Evolutionary conservation across 2,329 filamentous ascomycete species (phyloP), one percentile per base, ranked within the genome.

Genomic region (Fusarium avenaceum): DNA sequence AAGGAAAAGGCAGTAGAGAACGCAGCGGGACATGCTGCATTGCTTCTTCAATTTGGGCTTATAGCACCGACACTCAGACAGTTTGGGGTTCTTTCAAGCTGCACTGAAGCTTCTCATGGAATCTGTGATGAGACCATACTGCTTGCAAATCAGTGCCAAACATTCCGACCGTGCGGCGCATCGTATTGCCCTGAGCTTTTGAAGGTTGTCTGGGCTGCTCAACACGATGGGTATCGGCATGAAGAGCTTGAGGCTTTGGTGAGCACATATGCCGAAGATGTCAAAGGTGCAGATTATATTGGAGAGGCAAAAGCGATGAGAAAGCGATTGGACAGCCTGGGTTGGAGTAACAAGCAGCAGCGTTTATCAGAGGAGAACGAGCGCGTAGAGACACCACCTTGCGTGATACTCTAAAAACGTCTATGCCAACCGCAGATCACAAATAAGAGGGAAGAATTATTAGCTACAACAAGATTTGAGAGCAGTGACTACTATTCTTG

Each of bases 121-220:
- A 22, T 58, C 9, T 57, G 52, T 3, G 61, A 69, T 2, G 66
- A 66, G 19, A 15, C 38, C 0, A 44, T 69, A 7, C 14, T 26
- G 4, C 13, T 69, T 3, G 45, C 52, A 0, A 24, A 52, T 4
- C 51, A 39, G 13, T 66, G 51, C 10, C 49, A 53, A 1, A 15
- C 17, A 2, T 69, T 69, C 15, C 42, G 49, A 6, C 66, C 66
- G 1, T 69, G 66, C 13, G 66, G 60, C 4, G 53, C 65, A 0
- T 44, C 66, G 0, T 63, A 46, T 10, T n/a, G 61, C 1, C 61
- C 66, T 2, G 62, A 69, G n/a, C n/a, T 69, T 2, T 10, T 69
- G 4, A 65, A 65, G 17, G 7, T 63, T 14, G 40, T 48, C 0
- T 63, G 65, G 65, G 65, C 61, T 9, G 42, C 66, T 2, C 11